Evolutionary conservation across 73 alveolate genomes (phyloP), one percentile per base, ranked within the genome.

Genomic region (Symbiodinium pilosum): DNA sequence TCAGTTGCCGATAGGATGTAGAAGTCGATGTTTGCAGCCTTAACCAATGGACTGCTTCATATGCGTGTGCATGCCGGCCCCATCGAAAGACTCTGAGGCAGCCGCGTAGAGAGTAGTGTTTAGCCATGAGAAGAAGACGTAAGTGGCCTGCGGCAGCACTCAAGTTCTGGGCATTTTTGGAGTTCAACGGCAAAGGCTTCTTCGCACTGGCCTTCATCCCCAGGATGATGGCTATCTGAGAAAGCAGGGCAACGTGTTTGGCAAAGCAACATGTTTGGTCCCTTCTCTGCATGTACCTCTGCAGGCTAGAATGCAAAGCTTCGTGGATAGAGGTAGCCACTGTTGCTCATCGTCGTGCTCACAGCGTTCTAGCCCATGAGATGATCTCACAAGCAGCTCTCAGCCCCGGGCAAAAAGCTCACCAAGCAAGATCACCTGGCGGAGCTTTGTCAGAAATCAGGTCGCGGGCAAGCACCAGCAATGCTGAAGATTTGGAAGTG

Each of bases 61-160:
- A n/a, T n/a, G n/a, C n/a, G n/a, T n/a, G n/a, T n/a, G n/a, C 28
- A 52, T 20, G n/a, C n/a, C n/a, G n/a, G n/a, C n/a, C n/a, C n/a
- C n/a, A n/a, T n/a, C n/a, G n/a, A n/a, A n/a, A 54, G 73, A n/a
- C 73, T 54, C 95, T 89, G 21, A 36, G 95, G 16, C 47, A 14
- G 71, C 30, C 6, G 41, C 97, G 20, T 69, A 85, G 28, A 91
- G 68, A 26, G 51, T 41, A 16, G 97, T 54, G 52, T 91, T 91
- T 81, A 91, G 81, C 97, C 97, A 91, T 5, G 97, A 68, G 88
- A 91, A 91, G 88, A 91, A 91, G 32, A 91, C 97, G 38, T 91
- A 91, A n/a, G 97, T 91, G 24, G 54, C 97, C 97, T 91, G 68
- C 42, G 28, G 9, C 28, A 12, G 9, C 28, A 52, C 9, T 12